Conservation (phyloP, 371 early-diverging fungal genomes). For the Quaeritorhiza haematococci region DNA sequence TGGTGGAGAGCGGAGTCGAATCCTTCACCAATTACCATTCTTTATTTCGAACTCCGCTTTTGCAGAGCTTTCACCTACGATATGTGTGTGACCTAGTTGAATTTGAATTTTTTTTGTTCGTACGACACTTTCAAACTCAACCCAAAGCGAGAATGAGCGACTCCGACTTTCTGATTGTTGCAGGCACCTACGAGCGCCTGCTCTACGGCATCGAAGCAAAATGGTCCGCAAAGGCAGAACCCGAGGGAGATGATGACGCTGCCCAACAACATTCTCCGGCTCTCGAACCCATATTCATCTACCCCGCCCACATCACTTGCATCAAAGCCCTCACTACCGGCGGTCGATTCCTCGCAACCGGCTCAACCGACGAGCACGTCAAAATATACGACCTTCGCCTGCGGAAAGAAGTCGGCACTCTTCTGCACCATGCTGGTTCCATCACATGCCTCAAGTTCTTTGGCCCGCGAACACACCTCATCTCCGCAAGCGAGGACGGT, state of each 20-base stretch:
- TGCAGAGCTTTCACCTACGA: no score
- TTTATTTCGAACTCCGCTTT: no score
- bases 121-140: no score
- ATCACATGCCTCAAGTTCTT: conserved; percentile 80
- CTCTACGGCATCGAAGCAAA: conserved; percentile 80
- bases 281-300: conserved; percentile 80
- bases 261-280: conserved; percentile 19
- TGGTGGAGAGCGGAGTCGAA: no score
- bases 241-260: not conserved
- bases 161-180: conserved; percentile 57
- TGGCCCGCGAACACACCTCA: conserved; percentile 73
- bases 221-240: not conserved
- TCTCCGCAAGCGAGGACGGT: conserved; percentile 87
- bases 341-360: conserved; percentile 72
- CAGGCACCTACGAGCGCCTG: conserved; percentile 93
- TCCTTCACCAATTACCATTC: no score
- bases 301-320: conserved; percentile 89
- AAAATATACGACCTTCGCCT: conserved; percentile 83
- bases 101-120: no score
- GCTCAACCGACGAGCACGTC: conserved; percentile 92
- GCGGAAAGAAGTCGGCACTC: conserved; percentile 83
- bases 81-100: no score
- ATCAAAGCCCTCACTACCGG: conserved; percentile 76
- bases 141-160: not conserved
- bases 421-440: conserved; percentile 89